These are phyloP conservation scores for Mortierella sp. DNA, from an alignment of 371 early-diverging fungal species.

Conservation along the genomic window DNA sequence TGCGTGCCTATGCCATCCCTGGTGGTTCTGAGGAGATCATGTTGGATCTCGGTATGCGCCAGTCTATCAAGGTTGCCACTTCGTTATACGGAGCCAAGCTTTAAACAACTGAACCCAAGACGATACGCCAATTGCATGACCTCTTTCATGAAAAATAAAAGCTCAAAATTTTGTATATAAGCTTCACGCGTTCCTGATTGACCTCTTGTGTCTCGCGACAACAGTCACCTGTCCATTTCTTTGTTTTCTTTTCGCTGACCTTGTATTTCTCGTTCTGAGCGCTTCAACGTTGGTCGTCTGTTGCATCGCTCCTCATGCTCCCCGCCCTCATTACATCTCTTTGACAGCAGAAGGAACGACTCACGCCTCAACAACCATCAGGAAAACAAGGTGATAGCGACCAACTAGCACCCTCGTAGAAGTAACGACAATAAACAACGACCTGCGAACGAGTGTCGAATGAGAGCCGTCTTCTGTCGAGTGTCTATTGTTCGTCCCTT, in stretches of 20 bases:
- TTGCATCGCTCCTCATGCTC: not conserved
- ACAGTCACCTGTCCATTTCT: not conserved
- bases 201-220: not conserved
- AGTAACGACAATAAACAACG: not conserved
- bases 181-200: not conserved
- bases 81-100: conserved; percentile 33
- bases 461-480: conserved; percentile 5
- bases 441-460: conserved; percentile 8
- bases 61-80: conserved; percentile 58
- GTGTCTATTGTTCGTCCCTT: not conserved
- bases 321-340: not conserved
- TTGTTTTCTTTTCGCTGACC: not conserved
- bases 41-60: conserved; percentile 85
- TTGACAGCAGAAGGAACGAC: conserved; percentile 2
- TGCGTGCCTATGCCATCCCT: conserved; percentile 60
- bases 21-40: conserved; percentile 92
- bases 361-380: not conserved
- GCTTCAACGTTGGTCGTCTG: not conserved
- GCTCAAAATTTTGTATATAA: not conserved
- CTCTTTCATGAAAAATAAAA: not conserved
- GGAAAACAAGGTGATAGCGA: not conserved
- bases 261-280: not conserved
- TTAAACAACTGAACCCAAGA: not conserved
- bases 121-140: conserved; percentile 1
- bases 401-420: not conserved